Evolutionary conservation across 495 filamentous ascomycete genomes (phyloP).

Genomic region (Penicillium canariense): DNA sequence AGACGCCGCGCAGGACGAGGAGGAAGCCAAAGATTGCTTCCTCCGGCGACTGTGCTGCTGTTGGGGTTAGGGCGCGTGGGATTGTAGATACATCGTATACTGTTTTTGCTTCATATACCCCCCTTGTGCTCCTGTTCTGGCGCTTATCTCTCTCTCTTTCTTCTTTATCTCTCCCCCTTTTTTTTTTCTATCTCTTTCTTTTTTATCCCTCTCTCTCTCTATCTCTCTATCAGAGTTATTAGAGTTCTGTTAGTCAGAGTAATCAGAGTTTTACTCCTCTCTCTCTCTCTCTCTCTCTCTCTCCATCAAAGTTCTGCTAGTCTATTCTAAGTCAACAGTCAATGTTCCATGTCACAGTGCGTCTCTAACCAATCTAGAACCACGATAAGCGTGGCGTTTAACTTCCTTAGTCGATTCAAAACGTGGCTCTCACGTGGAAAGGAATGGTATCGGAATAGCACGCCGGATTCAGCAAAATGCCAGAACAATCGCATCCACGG

Average conservation of each 20-base stretch:
- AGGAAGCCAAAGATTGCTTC: slow-evolving; percentile 8
- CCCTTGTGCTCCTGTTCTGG: not conserved
- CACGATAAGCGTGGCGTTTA: not conserved
- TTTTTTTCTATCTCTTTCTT: not conserved
- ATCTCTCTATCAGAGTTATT: no score
- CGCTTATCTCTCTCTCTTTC: not conserved
- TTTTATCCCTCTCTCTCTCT: no score
- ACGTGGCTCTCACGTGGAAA: not conserved
- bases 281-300: no score
- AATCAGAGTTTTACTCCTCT: not conserved
- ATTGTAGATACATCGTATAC: not conserved
- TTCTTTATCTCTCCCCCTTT: not conserved
- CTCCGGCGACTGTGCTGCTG: slow-evolving; percentile 13
- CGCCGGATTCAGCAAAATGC: slow-evolving; percentile 1
- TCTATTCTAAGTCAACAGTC: no score
- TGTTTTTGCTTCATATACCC: slow-evolving; percentile 15
- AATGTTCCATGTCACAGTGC: no score
- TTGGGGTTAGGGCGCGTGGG: not conserved
- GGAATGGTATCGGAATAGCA: not conserved
- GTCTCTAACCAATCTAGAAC: not conserved
- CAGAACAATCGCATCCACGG: not conserved
- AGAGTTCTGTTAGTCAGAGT: no score
- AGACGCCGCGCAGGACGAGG: not conserved
- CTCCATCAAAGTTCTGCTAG: no score
- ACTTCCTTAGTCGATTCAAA: not conserved